These are phyloP conservation scores for Fomitopsis serialis DNA, from an alignment of 768 basidiomycete species.

Conservation along the genomic window DNA sequence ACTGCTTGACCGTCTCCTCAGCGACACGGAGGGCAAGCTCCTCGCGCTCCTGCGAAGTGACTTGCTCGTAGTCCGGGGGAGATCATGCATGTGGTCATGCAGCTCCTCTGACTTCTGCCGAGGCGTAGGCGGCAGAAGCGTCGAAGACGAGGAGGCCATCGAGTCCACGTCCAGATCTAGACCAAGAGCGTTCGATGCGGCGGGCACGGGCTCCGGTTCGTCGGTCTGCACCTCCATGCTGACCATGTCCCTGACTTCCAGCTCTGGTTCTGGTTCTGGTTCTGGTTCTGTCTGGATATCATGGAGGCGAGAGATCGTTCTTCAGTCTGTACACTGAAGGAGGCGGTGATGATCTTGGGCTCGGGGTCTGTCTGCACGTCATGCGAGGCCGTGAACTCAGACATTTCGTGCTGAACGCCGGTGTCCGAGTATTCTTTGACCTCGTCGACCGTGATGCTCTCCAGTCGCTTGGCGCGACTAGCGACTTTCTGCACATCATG, in stretches of 20 bases:
- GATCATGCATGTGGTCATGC: slow-evolving; percentile 39
- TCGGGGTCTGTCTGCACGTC: slow-evolving; percentile 61
- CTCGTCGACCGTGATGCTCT: slow-evolving; percentile 47
- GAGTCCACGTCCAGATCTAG: slow-evolving; percentile 40
- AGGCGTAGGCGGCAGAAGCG: slow-evolving; percentile 66
- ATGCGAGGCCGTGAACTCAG: slow-evolving; percentile 39
- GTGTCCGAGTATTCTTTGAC: slow-evolving; percentile 73
- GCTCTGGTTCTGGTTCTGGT: slow-evolving; percentile 17
- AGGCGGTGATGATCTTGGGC: slow-evolving; percentile 38
- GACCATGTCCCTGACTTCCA: slow-evolving; percentile 27
- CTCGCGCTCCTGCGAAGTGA: slow-evolving; percentile 34
- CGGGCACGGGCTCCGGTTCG: slow-evolving; percentile 26
- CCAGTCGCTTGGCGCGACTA: slow-evolving; percentile 48
- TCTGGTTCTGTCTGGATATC: slow-evolving; percentile 36
- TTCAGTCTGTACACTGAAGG: slow-evolving; percentile 58
- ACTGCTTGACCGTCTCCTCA: slow-evolving; percentile 57
- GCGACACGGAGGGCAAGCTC: slow-evolving; percentile 47
- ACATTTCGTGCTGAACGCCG: slow-evolving; percentile 62
- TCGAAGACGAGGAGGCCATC: slow-evolving; percentile 69
- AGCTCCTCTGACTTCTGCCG: slow-evolving; percentile 39
- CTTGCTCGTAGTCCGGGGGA: slow-evolving; percentile 71
- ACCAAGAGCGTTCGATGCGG: slow-evolving; percentile 43
- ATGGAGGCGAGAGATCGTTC: slow-evolving; percentile 17
- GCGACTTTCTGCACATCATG: slow-evolving; percentile 52
- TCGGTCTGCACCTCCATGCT: slow-evolving; percentile 68